These are phyloP conservation scores for Pythium coloratum DNA, from an alignment of 352 stramenopile species.

Conservation along the genomic window DNA sequence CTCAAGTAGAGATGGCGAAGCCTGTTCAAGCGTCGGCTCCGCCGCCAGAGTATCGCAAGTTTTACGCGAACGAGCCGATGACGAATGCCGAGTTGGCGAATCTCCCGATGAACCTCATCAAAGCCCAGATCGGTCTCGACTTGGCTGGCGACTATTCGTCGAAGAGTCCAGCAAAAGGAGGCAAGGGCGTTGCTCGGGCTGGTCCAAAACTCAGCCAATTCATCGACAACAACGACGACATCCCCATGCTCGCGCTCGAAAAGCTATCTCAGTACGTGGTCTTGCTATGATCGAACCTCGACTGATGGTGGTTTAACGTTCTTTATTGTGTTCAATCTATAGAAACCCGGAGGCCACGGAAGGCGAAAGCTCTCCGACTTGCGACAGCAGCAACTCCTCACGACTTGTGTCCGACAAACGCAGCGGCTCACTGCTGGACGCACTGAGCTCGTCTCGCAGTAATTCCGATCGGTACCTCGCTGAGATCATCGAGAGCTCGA, in stretches of 20 bases:
- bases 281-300: no score
- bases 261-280: conserved; percentile 45
- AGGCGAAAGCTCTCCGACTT: conserved; percentile 25
- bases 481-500: conserved; percentile 16
- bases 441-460: conserved; percentile 34
- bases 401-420: conserved; percentile 17
- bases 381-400: conserved; percentile 14
- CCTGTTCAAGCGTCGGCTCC: not conserved
- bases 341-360: conserved; percentile 35
- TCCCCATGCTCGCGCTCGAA: conserved; percentile 53
- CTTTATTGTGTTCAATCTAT: not conserved
- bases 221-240: conserved; percentile 51
- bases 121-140: conserved; percentile 70
- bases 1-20: not conserved
- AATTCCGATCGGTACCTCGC: conserved; percentile 34
- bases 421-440: conserved; percentile 25
- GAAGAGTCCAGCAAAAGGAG: conserved; percentile 18
- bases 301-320: no score
- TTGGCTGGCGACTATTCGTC: conserved; percentile 21
- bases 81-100: conserved; percentile 65
- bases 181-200: not conserved
- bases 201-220: conserved; percentile 20
- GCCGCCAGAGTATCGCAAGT: conserved; percentile 46
- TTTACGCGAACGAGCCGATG: conserved; percentile 68
- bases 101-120: conserved; percentile 70